Base-by-base conservation (phyloP, 1,139 yeast genomes). In the Saccharomyces hybrid region DNA sequence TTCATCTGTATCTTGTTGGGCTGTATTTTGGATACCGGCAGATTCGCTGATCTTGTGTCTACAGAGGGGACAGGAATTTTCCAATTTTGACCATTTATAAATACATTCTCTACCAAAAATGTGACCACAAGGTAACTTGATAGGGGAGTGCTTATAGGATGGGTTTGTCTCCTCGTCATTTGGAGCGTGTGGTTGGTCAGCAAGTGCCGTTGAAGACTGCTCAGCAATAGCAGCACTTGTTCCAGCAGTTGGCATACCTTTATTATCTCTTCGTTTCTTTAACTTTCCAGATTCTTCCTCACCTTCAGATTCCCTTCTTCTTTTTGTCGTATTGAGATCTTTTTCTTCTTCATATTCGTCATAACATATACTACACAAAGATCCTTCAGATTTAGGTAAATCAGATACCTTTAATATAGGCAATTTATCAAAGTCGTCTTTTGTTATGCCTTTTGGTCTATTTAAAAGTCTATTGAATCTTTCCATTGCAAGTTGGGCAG, bases 31-130 rank as follows among this genome's bases (percentile, higher is more conserved):
- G 11, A 57, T 47, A 29, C 56, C 58, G 29, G 53, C 49, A 28
- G 60, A 64, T 8, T 63, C 68, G 28, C 86, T 80, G 2, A 78
- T 74, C 23, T 23, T 29, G 27, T 73, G 73, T 56, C 97, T 80
- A 66, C 97, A 89, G 54, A 88, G 73, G 0, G 97, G 97, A 68
- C 97, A 89, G 1, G 88, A 81, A 34, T 81, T 75, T 56, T 85
- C 81, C 49, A 77, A 74, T 57, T 77, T 76, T 52, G 89, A 78
- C 97, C 97, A 89, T 60, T 84, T 86, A 57, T 75, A 77, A 46
- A 88, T 73, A 71, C 97, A 89, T 28, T 78, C 78, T 58, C 81
- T 77, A 3, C 96, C 96, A 73, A 88, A 88, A 0, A 81, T 65
- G 66, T 88, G 96, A 7, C 82, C 82, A 70, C 98, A 91, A 0